Conservation (phyloP, 768 basidiomycete genomes). For the Amanita exitialis region DNA sequence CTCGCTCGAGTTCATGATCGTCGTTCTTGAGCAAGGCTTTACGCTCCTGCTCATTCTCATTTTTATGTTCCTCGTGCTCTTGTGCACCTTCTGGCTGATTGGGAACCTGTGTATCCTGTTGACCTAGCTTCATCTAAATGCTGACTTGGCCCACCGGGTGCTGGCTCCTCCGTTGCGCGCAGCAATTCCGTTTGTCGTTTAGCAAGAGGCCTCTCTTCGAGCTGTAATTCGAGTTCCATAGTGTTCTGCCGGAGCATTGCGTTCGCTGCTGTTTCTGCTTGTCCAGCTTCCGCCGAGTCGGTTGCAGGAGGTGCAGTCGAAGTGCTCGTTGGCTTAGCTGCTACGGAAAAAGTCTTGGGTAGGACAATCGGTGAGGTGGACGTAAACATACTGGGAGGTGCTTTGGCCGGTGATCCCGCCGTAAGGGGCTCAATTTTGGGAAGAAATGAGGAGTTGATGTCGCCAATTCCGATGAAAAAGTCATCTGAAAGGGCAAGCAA, state of each 20-base stretch:
- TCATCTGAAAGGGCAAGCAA: slow-evolving; percentile 51
- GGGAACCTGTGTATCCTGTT: background rate
- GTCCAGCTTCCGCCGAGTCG: slow-evolving; percentile 28
- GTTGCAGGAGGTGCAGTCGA: slow-evolving; percentile 11
- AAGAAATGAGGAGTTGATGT: slow-evolving; percentile 93
- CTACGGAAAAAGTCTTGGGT: background rate
- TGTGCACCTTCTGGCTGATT: slow-evolving; percentile 14
- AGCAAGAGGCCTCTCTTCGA: slow-evolving; percentile 79
- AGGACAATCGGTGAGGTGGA: background rate
- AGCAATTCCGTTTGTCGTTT: slow-evolving; percentile 61
- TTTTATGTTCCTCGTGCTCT: slow-evolving; percentile 5
- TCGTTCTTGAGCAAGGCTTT: slow-evolving; percentile 84
- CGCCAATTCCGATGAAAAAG: slow-evolving; percentile 96
- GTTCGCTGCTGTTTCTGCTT: slow-evolving; percentile 33
- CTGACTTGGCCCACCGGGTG: slow-evolving; percentile 13
- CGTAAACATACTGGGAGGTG: slow-evolving; percentile 10
- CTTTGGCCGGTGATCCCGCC: slow-evolving; percentile 21
- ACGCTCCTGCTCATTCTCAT: slow-evolving; percentile 17
- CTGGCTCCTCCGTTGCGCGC: slow-evolving; percentile 41
- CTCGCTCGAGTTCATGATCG: slow-evolving; percentile 70
- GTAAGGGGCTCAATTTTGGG: slow-evolving; percentile 63
- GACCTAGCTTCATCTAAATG: slow-evolving; percentile 1
- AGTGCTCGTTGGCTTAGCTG: slow-evolving; percentile 7
- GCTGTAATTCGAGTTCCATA: slow-evolving; percentile 71
- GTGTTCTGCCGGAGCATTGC: slow-evolving; percentile 63